phyloP scores from a whole-genome alignment of 768 basidiomycete species.

The Boletus pseudopeckii region DNA sequence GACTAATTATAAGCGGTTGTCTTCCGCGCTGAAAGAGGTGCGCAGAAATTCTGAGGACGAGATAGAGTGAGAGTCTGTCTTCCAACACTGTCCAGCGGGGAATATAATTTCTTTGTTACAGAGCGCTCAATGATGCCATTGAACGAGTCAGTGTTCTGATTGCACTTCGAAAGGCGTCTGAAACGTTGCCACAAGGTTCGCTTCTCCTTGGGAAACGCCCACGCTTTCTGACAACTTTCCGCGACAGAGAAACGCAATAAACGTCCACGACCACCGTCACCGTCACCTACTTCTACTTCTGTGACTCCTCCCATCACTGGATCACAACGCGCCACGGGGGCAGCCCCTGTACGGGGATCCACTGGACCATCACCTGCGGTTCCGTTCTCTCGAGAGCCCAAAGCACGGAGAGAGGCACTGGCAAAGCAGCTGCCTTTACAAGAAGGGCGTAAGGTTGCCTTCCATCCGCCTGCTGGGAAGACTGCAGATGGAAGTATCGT shows the following conservation, averaged over 20 bases:
- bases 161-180: constrained; percentile 69
- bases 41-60: constrained; percentile 58
- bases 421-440: constrained; percentile 64
- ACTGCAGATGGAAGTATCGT: constrained; percentile 47
- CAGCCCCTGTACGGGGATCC: constrained; percentile 44
- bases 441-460: constrained; percentile 76
- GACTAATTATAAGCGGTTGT: constrained; percentile 59
- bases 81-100: background rate
- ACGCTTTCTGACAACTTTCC: background rate
- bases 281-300: constrained; percentile 53
- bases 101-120: constrained; percentile 29
- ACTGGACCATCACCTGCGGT: constrained; percentile 50
- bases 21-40: constrained; percentile 60
- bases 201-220: background rate
- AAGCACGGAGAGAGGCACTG: constrained; percentile 60
- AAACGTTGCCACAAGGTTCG: constrained; percentile 54
- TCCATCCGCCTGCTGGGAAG: constrained; percentile 65
- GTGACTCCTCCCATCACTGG: constrained; percentile 26
- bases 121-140: constrained; percentile 68
- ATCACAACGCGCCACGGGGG: constrained; percentile 13
- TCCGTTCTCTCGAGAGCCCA: constrained; percentile 63
- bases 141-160: constrained; percentile 69
- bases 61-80: constrained; percentile 46
- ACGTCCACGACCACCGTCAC: constrained; percentile 69
- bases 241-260: constrained; percentile 69